Conservation (phyloP, 2,329 filamentous ascomycete species). For the Hyphodiscus sp. region DNA sequence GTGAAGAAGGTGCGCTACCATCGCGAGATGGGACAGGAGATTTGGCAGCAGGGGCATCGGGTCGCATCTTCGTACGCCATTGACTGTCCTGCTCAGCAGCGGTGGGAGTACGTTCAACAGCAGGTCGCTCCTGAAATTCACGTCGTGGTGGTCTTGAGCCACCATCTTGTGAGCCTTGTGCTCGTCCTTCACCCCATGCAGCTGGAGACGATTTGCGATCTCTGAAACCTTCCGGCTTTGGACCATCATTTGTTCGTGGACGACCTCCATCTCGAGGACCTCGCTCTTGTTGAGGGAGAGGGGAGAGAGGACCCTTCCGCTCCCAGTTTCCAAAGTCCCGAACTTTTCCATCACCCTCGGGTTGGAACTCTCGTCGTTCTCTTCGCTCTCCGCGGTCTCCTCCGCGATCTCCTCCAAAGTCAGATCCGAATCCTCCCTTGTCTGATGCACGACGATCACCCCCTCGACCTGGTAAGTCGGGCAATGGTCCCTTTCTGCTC, state of each 20-base stretch:
- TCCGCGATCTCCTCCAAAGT: slow-evolving; percentile 55
- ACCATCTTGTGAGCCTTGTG: slow-evolving; percentile 57
- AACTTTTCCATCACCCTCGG: slow-evolving; percentile 65
- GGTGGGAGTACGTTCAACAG: slow-evolving; percentile 65
- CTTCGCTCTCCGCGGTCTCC: slow-evolving; percentile 62
- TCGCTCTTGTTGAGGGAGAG: slow-evolving; percentile 50
- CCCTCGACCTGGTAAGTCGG: slow-evolving; percentile 58
- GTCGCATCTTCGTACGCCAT: slow-evolving; percentile 87
- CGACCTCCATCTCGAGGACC: slow-evolving; percentile 52
- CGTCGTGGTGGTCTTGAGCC: slow-evolving; percentile 74
- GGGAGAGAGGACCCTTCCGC: slow-evolving; percentile 84
- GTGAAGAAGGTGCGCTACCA: slow-evolving; percentile 69
- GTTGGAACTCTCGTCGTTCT: slow-evolving; percentile 50
- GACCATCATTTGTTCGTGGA: slow-evolving; percentile 52
- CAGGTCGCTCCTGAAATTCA: slow-evolving; percentile 65
- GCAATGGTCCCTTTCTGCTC: slow-evolving; percentile 86
- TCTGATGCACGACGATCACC: slow-evolving; percentile 44
- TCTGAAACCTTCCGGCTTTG: slow-evolving; percentile 50
- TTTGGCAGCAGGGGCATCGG: slow-evolving; percentile 53
- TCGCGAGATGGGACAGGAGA: slow-evolving; percentile 65
- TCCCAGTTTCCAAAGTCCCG: slow-evolving; percentile 90
- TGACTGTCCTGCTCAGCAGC: slow-evolving; percentile 90
- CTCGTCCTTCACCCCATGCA: slow-evolving; percentile 65
- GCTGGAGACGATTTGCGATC: slow-evolving; percentile 64
- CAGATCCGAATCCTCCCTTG: slow-evolving; percentile 43